Percentiles rank a stretch among this genome's conserved stretches.
Conservation (phyloP, 306 rosid species). For the Delonix regia region DNA sequence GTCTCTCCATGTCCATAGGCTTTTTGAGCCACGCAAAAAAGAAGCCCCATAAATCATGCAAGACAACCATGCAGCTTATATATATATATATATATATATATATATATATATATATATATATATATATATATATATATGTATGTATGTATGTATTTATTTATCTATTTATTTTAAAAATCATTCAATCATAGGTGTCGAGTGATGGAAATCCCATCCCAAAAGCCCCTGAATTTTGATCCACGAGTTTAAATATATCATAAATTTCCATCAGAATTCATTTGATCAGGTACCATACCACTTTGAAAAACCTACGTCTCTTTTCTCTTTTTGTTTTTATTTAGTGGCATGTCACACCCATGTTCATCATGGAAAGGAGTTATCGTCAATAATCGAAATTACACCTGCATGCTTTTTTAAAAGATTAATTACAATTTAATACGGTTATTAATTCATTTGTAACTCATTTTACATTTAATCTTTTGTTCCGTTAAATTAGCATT, state of each 20-base stretch:
- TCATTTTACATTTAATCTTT: not conserved
- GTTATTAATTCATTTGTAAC: not conserved
- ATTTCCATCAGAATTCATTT: constrained; percentile 32
- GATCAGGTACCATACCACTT: constrained; percentile 26
- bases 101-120: not conserved
- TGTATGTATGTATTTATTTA: not conserved
- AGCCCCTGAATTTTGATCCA: constrained; percentile 35
- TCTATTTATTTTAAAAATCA: constrained; percentile 1
- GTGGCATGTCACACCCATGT: not conserved
- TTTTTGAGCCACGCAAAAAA: constrained; percentile 23
- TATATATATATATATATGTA: not conserved
- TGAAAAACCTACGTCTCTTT: constrained; percentile 31
- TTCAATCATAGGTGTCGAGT: constrained; percentile 39
- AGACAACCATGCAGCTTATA: too few species aligned
- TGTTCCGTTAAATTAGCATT: not conserved
- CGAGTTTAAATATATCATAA: constrained; percentile 34
- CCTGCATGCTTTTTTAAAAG: constrained; percentile 21
- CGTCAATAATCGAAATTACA: constrained; percentile 10
- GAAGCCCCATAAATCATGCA: constrained; percentile 18
- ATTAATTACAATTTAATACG: not conserved
- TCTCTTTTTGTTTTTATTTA: not conserved
- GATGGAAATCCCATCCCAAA: constrained; percentile 25
- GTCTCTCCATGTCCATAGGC: constrained; percentile 37
- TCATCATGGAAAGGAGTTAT: constrained; percentile 3
- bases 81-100: too few species aligned